A percentile compares a stretch with the other conserved stretches of the same genome.
These are phyloP conservation scores for Pythium vanterpoolii DNA, from an alignment of 352 stramenopile genomes.

Conservation along the genomic window DNA sequence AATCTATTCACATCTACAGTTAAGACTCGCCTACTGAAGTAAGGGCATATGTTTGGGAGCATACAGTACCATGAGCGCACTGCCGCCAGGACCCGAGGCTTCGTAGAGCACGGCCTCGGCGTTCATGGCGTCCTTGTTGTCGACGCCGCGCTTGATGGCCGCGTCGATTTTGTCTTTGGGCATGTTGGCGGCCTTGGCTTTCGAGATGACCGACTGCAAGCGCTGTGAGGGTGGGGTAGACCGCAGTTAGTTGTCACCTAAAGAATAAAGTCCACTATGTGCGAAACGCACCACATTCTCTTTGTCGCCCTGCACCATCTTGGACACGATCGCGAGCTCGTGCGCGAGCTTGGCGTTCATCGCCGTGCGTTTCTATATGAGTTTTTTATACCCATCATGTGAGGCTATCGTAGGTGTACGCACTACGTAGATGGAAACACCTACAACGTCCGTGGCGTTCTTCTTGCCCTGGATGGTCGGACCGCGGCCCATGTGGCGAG, in stretches of 20 bases:
- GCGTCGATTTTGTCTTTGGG: conserved; percentile 81
- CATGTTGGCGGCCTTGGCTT: conserved; percentile 83
- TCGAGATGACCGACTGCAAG: conserved; percentile 48
- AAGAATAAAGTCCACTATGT: not conserved
- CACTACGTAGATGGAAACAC: too few species aligned
- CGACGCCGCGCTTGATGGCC: conserved; percentile 77
- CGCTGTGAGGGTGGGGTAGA: conserved; percentile 25
- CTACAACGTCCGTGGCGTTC: conserved; percentile 72
- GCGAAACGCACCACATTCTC: conserved; percentile 60
- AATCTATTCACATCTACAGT: conserved; percentile 37
- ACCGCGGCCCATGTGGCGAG: conserved; percentile 73
- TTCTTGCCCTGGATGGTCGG: conserved; percentile 82
- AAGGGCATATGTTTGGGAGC: not conserved
- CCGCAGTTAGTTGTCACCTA: not conserved
- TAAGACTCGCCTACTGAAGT: not conserved
- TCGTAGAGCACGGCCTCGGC: conserved; percentile 81
- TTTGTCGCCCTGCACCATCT: conserved; percentile 55
- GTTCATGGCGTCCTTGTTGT: conserved; percentile 72
- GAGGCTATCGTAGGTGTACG: not conserved
- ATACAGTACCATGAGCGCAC: conserved; percentile 61
- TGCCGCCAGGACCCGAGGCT: conserved; percentile 62
- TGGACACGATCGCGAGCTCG: conserved; percentile 75
- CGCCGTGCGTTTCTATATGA: conserved; percentile 60
- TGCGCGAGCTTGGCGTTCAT: conserved; percentile 75
- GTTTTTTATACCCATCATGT: not conserved